A percentile compares a stretch with the other conserved stretches of the same genome.
Conservation (phyloP, 768 basidiomycete genomes). For the Mycena galericulata region DNA sequence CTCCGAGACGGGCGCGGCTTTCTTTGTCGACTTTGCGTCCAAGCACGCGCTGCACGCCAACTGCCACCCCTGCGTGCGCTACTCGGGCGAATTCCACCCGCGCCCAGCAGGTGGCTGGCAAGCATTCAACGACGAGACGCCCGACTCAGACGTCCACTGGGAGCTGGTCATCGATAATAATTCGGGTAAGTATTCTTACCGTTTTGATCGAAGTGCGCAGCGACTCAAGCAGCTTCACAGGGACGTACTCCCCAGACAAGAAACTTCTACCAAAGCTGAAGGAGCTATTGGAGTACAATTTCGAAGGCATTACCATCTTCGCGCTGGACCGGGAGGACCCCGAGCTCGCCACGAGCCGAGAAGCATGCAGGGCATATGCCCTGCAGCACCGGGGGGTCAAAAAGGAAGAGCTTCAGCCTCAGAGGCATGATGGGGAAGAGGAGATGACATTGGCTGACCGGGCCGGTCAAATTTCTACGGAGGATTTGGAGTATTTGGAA, state of each 20-base stretch:
- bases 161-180: constrained; percentile 90
- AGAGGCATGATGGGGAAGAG: constrained; percentile 62
- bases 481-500: constrained; percentile 26
- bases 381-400: constrained; percentile 68
- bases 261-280: constrained; percentile 70
- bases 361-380: constrained; percentile 78
- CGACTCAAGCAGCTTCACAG: too few species aligned
- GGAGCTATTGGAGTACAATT: constrained; percentile 78
- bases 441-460: constrained; percentile 57
- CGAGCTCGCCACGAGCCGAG: constrained; percentile 65
- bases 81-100: constrained; percentile 85
- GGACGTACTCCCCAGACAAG: constrained; percentile 85
- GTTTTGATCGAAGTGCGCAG: too few species aligned
- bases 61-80: constrained; percentile 74
- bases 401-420: constrained; percentile 73
- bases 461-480: constrained; percentile 25
- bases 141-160: constrained; percentile 74
- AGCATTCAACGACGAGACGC: constrained; percentile 64
- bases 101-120: constrained; percentile 78
- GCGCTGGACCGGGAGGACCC: constrained; percentile 69
- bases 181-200: constrained; percentile 52
- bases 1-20: constrained; percentile 88
- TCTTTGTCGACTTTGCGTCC: constrained; percentile 88
- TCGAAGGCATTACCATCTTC: constrained; percentile 69
- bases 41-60: constrained; percentile 90